A percentile compares a stretch with the other conserved stretches of the same genome.
phyloP scores from a whole-genome alignment of 2,329 filamentous ascomycete genomes.

The Pseudogymnoascus sp. region DNA sequence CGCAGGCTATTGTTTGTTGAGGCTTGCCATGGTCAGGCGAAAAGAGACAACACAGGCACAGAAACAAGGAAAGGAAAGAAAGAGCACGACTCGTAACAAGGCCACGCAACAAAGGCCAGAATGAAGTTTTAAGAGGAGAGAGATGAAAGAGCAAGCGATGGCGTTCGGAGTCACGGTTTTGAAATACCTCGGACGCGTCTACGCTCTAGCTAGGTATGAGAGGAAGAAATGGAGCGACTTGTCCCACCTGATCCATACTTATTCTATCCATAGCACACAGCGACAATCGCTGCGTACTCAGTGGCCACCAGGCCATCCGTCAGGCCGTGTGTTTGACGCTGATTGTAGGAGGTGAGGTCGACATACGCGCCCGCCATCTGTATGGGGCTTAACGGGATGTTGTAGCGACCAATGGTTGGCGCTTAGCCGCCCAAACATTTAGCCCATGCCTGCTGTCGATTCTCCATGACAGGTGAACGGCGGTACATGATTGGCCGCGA shows the following conservation, averaged over 20 bases:
- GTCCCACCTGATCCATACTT: constrained; percentile 7
- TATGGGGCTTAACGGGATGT: background rate
- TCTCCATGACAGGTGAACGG: background rate
- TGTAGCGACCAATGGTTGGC: background rate
- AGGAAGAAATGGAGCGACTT: background rate
- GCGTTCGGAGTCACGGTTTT: background rate
- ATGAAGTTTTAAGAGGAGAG: constrained; percentile 3
- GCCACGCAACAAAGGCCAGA: background rate
- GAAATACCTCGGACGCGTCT: background rate
- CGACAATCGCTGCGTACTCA: constrained; percentile 3
- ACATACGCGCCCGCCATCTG: constrained; percentile 4
- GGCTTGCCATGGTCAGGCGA: background rate
- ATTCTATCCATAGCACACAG: constrained; percentile 3
- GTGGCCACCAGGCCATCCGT: background rate
- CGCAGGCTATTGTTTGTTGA: constrained; percentile 4
- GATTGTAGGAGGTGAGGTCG: constrained; percentile 6
- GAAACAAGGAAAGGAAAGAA: constrained; percentile 3
- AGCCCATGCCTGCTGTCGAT: constrained; percentile 2
- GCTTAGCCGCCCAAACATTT: constrained; percentile 5
- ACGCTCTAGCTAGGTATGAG: background rate
- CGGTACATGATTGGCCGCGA: background rate
- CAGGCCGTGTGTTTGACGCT: background rate
- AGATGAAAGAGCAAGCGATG: constrained; percentile 4
- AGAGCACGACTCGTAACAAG: constrained; percentile 3
- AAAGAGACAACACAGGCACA: background rate